phyloP scores from a whole-genome alignment of 306 rosid species.

The Rosa lucieae region DNA sequence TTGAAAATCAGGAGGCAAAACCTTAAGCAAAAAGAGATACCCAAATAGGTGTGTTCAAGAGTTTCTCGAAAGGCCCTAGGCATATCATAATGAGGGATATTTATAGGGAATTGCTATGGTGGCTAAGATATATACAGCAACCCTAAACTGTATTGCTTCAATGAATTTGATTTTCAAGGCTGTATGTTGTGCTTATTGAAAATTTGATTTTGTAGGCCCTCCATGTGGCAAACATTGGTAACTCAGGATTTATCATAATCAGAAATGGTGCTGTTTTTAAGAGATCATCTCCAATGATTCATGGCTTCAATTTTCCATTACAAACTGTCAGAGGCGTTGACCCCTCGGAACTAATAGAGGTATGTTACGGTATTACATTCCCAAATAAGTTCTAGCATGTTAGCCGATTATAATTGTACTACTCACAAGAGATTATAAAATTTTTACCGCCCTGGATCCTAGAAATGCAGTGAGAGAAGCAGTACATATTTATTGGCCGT shows the following conservation, averaged over 20 bases:
- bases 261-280: conserved; percentile 58
- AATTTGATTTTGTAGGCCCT: conserved; percentile 49
- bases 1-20: not conserved
- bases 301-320: conserved; percentile 63
- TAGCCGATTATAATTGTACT: not conserved
- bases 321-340: conserved; percentile 49
- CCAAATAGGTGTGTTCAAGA: not conserved
- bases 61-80: not conserved
- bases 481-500: not conserved
- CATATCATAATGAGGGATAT: not conserved
- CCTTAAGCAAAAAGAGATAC: not conserved
- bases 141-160: not conserved
- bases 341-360: conserved; percentile 59
- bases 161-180: conserved; percentile 13
- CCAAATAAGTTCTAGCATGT: not conserved
- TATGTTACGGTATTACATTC: conserved; percentile 10
- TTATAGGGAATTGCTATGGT: not conserved
- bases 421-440: not conserved
- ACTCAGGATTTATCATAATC: conserved; percentile 62
- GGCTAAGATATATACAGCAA: not conserved
- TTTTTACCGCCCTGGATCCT: not conserved
- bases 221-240: conserved; percentile 72
- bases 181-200: conserved; percentile 13
- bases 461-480: not conserved
- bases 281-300: conserved; percentile 56